Percentiles rank a stretch among this genome's conserved stretches.
phyloP scores from a whole-genome alignment of 139 green algal genomes.

The Picochlorum sp. region DNA sequence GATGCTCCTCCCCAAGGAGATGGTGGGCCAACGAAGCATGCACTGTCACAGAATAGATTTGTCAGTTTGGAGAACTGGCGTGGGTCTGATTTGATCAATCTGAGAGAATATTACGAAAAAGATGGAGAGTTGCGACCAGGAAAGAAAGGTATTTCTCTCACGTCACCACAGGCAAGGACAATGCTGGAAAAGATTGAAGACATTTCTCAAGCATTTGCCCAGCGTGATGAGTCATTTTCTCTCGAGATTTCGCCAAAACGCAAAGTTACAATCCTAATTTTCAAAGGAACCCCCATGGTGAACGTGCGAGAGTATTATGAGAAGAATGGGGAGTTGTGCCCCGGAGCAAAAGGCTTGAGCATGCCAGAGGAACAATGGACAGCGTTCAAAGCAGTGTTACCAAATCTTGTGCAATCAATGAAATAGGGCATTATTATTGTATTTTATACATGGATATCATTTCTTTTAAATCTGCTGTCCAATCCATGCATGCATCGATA shows the following conservation, averaged over 20 bases:
- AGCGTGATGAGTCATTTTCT: not conserved
- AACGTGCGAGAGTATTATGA: conserved; percentile 47
- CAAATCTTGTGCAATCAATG: conserved; percentile 4
- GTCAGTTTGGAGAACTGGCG: conserved; percentile 1
- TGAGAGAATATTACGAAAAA: conserved; percentile 44
- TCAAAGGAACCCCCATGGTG: conserved; percentile 9
- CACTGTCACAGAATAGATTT: not conserved
- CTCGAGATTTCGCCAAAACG: not conserved
- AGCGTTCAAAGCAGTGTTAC: not conserved
- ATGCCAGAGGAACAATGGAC: conserved; percentile 22
- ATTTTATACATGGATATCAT: not conserved
- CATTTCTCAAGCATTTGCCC: conserved; percentile 19
- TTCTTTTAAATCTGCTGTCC: conserved; percentile 16
- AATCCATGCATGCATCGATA: conserved; percentile 26
- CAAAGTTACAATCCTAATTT: not conserved
- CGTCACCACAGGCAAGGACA: conserved; percentile 34
- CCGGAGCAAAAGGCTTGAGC: conserved; percentile 33
- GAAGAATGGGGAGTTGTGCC: conserved; percentile 32
- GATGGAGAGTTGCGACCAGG: conserved; percentile 20
- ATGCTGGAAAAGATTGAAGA: conserved; percentile 20
- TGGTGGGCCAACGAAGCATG: not conserved
- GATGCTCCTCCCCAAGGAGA: too few species aligned
- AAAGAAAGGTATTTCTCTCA: conserved; percentile 46
- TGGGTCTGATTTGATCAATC: conserved; percentile 20
- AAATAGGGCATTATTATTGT: not conserved